phyloP scores from a whole-genome alignment of 345 rosid species.

The Populus pruinosa region DNA sequence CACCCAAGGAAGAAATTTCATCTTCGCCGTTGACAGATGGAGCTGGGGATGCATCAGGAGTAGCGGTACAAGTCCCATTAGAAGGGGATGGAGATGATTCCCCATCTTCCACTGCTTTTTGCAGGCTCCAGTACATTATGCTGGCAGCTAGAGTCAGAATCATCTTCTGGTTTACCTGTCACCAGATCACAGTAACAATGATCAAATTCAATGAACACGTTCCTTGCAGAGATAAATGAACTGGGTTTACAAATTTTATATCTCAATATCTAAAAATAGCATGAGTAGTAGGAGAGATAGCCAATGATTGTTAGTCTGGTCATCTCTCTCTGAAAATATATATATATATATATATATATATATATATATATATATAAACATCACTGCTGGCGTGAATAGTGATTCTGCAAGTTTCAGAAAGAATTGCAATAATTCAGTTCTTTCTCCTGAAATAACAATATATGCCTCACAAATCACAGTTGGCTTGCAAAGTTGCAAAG shows the following conservation, averaged over 20 bases:
- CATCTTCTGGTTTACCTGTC: conserved; percentile 96
- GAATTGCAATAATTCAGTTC: neutral
- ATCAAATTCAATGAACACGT: neutral
- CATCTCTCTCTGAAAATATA: neutral
- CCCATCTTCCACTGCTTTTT: conserved; percentile 45
- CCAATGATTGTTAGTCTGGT: neutral
- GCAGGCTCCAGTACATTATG: conserved; percentile 90
- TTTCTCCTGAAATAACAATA: neutral
- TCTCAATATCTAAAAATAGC: neutral
- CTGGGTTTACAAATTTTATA: neutral
- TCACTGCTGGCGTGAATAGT: neutral
- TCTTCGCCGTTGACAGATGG: conserved; percentile 71
- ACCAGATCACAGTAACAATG: neutral
- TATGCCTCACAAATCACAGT: neutral
- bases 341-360: no score
- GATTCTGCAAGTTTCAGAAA: neutral
- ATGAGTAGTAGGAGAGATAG: neutral
- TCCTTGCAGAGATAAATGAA: neutral
- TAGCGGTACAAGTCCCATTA: conserved; percentile 35
- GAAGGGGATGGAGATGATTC: conserved; percentile 43
- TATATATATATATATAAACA: no score
- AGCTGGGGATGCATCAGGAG: conserved; percentile 62
- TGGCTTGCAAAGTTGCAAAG: neutral
- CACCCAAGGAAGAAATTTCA: conserved; percentile 56
- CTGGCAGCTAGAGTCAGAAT: conserved; percentile 78